Base-by-base conservation (phyloP, 768 basidiomycete genomes). In the Boletus huronensis region DNA sequence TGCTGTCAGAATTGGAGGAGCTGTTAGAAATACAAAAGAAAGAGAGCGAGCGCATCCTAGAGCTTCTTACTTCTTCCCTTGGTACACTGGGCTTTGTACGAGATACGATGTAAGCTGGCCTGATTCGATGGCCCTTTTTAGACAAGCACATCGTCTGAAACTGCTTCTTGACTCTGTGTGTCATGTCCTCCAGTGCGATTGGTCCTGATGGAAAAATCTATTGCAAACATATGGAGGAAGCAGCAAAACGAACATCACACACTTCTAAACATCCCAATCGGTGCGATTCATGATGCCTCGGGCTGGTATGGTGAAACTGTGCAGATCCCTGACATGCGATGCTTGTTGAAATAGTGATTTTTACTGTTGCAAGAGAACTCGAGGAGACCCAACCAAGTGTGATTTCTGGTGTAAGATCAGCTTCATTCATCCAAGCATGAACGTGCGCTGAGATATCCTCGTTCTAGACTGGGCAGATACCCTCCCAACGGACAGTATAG, bases 1-100 rank as follows among this genome's bases (percentile, higher is more conserved):
- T 95, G 55, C 72, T 73, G 50, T 67, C 64, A 4, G 77, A 77
- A 19, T 61, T 99, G 65, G 76, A 83, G 61, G 74, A 64, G 54
- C 67, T 99, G 51, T 69, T 79, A 60, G 76, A 72, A 31, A 81
- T 83, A 58, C 95, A 98, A 70, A 71, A 75, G 64, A 82, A 75
- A 67, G 93, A 98, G 75, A 88, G 88, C 60, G 82, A 80, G 60
- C 77, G 92, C 44, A 75, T 99, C 57, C 66, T 90, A 49, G 88
- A 88, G 66, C 76, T 91, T 45, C 79, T 91, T 50, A 77, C 87
- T 19, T 82, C 84, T 5, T 88, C 87, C 3, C 67, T 91, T 53
- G 90, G 90, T 39, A 89, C 84, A 28, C 68, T 93, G 44, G 78
- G 82, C 26, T 93, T 93, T 65, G 83, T 93, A 45, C 77, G 87